A percentile compares a stretch with the other conserved stretches of the same genome.
These are phyloP conservation scores for Pinus tabuliformis DNA, from an alignment of 75 land plant genomes.

Conservation along the genomic window DNA sequence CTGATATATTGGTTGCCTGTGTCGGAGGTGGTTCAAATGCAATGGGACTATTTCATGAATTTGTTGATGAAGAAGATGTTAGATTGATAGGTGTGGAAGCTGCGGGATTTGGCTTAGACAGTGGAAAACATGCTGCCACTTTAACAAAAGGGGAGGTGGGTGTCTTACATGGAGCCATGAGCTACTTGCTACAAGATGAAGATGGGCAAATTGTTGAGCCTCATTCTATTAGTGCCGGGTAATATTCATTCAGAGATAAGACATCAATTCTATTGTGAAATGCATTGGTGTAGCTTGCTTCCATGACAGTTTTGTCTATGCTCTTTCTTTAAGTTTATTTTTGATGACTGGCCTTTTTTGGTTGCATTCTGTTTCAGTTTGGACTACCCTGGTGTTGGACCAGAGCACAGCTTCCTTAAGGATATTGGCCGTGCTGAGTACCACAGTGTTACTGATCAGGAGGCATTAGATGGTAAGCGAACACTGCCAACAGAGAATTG, in stretches of 20 bases:
- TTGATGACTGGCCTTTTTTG: background rate
- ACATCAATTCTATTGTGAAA: slow-evolving; percentile 8
- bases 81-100: slow-evolving; percentile 19
- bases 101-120: slow-evolving; percentile 10
- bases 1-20: slow-evolving; percentile 89
- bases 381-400: slow-evolving; percentile 94
- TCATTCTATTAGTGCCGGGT: slow-evolving; percentile 92
- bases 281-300: background rate
- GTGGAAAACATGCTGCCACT: slow-evolving; percentile 20
- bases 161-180: slow-evolving; percentile 81
- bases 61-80: slow-evolving; percentile 21
- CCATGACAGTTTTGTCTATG: slow-evolving; percentile 5
- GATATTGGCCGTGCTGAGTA: slow-evolving; percentile 89
- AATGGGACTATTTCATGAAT: slow-evolving; percentile 29
- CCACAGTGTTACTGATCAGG: slow-evolving; percentile 70
- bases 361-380: slow-evolving; percentile 35
- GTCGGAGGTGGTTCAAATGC: slow-evolving; percentile 98
- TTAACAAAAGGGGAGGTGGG: slow-evolving; percentile 20
- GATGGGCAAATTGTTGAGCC: slow-evolving; percentile 85
- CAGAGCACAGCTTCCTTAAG: slow-evolving; percentile 89
- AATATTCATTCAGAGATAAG: slow-evolving; percentile 6
- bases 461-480: slow-evolving; percentile 75
- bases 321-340: background rate
- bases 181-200: slow-evolving; percentile 85
- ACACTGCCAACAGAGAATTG: background rate